Conservation (phyloP, 2,329 filamentous ascomycete species). For the Penicillium digitatum region DNA sequence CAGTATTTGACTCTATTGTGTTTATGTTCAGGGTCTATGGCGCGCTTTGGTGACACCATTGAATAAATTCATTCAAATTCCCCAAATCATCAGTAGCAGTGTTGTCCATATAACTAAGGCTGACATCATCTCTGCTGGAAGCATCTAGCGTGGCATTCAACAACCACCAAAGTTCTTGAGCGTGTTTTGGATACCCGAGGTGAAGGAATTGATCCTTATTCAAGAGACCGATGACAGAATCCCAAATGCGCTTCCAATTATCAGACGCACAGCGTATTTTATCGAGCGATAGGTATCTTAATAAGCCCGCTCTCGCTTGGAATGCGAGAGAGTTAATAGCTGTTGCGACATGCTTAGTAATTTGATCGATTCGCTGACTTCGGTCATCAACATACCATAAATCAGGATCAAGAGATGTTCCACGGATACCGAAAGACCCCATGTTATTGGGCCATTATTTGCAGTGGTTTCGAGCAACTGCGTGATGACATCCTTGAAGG, state of each 20-base stretch:
- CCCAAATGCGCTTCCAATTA: slow-evolving; percentile 31
- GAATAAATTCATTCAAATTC: slow-evolving; percentile 32
- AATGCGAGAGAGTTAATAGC: slow-evolving; percentile 32
- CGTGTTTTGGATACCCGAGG: slow-evolving; percentile 32
- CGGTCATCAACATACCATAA: slow-evolving; percentile 22
- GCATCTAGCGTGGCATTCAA: slow-evolving; percentile 27
- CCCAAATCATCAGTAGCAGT: slow-evolving; percentile 30
- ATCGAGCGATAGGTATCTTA: slow-evolving; percentile 25
- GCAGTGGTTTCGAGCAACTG: slow-evolving; percentile 24
- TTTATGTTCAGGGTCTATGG: slow-evolving; percentile 4
- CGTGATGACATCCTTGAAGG: slow-evolving; percentile 22
- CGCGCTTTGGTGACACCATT: slow-evolving; percentile 16
- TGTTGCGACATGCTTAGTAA: slow-evolving; percentile 2
- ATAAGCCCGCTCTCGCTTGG: slow-evolving; percentile 25
- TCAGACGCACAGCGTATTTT: slow-evolving; percentile 26
- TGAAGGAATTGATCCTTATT: slow-evolving; percentile 24
- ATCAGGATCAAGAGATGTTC: slow-evolving; percentile 32
- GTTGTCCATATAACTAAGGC: slow-evolving; percentile 25
- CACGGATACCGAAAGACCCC: slow-evolving; percentile 25
- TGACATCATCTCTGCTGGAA: slow-evolving; percentile 11
- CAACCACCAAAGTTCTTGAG: slow-evolving; percentile 32
- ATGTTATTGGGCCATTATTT: slow-evolving; percentile 14
- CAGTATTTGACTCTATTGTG: background rate
- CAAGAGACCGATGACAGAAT: slow-evolving; percentile 14
- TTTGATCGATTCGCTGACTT: background rate